Evolutionary conservation across 2,329 filamentous ascomycete genomes (phyloP).

Genomic region (Ophiostoma tasmaniense): DNA sequence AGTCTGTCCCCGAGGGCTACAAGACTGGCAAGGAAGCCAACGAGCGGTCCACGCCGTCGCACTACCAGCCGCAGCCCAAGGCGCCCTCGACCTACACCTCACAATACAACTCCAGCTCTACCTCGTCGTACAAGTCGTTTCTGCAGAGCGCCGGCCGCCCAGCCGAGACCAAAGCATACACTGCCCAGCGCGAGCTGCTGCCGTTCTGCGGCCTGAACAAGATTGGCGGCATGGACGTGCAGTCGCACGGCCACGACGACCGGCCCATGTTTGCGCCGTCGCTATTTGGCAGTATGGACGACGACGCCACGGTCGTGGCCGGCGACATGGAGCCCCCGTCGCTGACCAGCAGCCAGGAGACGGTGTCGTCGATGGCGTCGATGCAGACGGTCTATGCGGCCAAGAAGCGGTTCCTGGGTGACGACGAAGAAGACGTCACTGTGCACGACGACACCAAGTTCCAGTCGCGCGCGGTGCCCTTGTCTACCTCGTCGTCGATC

Average conservation of each 20-base stretch:
- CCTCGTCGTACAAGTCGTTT: neutral
- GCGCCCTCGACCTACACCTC: neutral
- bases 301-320: conserved; percentile 18
- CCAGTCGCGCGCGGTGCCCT: neutral
- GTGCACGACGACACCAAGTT: neutral
- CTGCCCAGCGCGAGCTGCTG: conserved; percentile 51
- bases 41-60: neutral
- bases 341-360: conserved; percentile 49
- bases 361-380: conserved; percentile 31
- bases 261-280: conserved; percentile 15
- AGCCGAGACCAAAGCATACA: neutral
- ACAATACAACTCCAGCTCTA: too few species aligned
- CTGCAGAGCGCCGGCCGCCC: neutral
- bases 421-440: conserved; percentile 29
- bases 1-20: conserved; percentile 88
- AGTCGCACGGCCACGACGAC: conserved; percentile 47
- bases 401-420: conserved; percentile 39
- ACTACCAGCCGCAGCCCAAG: conserved; percentile 2
- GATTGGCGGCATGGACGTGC: conserved; percentile 57
- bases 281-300: conserved; percentile 18
- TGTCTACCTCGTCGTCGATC: conserved; percentile 5
- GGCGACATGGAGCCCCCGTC: conserved; percentile 32
- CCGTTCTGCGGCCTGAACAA: conserved; percentile 78
- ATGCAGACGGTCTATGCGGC: conserved; percentile 10
- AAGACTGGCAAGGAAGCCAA: conserved; percentile 56